Percentiles rank a stretch among this genome's conserved stretches.
phyloP scores from a whole-genome alignment of 2,329 filamentous ascomycete genomes.

The Scleromitrula shiraiana region DNA sequence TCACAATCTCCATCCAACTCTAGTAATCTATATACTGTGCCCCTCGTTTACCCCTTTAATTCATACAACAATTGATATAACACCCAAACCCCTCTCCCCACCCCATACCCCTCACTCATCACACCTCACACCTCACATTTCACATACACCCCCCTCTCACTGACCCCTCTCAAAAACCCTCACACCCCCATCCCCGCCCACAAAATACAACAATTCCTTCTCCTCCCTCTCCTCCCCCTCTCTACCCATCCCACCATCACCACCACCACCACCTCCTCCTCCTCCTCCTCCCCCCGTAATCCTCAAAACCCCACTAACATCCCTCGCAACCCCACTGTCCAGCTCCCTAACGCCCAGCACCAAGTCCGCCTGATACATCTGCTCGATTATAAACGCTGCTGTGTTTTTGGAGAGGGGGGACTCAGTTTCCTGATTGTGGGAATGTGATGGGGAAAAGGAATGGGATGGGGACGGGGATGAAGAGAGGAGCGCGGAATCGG shows the following conservation, averaged over 20 bases:
- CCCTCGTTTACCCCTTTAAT: too few relatives aligned
- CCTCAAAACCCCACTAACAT: constrained; percentile 82
- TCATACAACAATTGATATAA: neutral
- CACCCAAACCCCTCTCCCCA: neutral
- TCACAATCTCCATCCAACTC: too few relatives aligned
- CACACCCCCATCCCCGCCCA: constrained; percentile 70
- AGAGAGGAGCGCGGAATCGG: constrained; percentile 64
- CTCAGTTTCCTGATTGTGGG: constrained; percentile 70
- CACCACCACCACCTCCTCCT: constrained; percentile 6
- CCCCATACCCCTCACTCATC: neutral
- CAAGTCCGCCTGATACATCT: constrained; percentile 67
- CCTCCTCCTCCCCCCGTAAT: constrained; percentile 51
- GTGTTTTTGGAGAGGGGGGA: constrained; percentile 60
- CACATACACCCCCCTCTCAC: constrained; percentile 27
- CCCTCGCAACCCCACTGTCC: constrained; percentile 81
- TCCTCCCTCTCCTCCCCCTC: constrained; percentile 35
- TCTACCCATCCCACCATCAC: neutral
- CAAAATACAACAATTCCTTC: constrained; percentile 72
- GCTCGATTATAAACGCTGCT: constrained; percentile 59
- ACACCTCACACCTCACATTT: neutral
- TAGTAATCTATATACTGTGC: too few relatives aligned
- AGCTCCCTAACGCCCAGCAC: constrained; percentile 66
- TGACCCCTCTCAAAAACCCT: constrained; percentile 80
- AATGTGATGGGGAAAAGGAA: constrained; percentile 60
- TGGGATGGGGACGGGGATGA: constrained; percentile 63